Conservation (phyloP, 768 basidiomycete genomes). For the Boletus reticuloceps region DNA sequence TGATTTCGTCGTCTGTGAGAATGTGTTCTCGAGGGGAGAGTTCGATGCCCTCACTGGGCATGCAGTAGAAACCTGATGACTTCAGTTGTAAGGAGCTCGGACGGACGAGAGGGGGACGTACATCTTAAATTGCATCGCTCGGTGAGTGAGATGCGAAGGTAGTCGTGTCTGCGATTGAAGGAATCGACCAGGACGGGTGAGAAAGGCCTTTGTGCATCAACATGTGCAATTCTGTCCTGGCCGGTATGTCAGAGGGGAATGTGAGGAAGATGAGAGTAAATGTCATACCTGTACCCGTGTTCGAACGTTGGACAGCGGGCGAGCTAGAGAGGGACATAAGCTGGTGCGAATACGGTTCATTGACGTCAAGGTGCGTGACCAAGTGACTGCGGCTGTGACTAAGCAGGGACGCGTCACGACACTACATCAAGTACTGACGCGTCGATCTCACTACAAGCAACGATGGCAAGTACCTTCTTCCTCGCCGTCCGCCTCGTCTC, state of each 20-base stretch:
- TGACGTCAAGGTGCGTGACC: background rate
- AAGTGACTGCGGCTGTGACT: background rate
- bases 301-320: conserved; percentile 14
- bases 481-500: background rate
- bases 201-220: conserved; percentile 48
- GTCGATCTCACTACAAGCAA: conserved; percentile 12
- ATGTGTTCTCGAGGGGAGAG: conserved; percentile 68
- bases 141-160: conserved; percentile 85
- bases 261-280: background rate
- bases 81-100: background rate
- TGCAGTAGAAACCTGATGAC: conserved; percentile 80
- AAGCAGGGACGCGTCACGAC: conserved; percentile 20
- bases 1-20: conserved; percentile 72
- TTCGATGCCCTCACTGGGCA: conserved; percentile 79
- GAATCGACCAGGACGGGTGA: conserved; percentile 62
- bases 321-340: conserved; percentile 3
- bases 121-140: conserved; percentile 89
- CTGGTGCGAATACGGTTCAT: conserved; percentile 11
- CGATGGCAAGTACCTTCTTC: conserved; percentile 21
- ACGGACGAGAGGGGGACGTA: conserved; percentile 27
- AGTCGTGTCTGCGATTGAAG: conserved; percentile 70
- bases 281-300: conserved; percentile 20
- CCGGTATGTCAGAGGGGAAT: background rate
- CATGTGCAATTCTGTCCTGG: conserved; percentile 54
- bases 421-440: conserved; percentile 14